Percentiles rank a stretch among this genome's conserved stretches.
phyloP scores from a whole-genome alignment of 192 early-diverging fungal genomes.

The Gigaspora rosea region DNA sequence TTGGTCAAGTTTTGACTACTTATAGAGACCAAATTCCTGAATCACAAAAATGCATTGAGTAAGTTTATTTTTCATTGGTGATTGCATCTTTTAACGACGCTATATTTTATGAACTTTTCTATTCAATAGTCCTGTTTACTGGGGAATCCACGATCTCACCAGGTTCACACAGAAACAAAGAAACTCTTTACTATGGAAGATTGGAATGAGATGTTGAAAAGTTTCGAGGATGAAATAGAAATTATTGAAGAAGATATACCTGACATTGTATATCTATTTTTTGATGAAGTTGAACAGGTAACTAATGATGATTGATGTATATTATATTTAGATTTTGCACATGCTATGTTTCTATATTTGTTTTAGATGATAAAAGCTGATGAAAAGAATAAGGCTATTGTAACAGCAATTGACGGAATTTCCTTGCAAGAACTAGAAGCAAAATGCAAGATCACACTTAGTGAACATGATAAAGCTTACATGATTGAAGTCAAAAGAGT shows the following conservation, averaged over 20 bases:
- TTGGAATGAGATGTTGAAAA: conserved; percentile 33
- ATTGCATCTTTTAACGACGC: conserved; percentile 31
- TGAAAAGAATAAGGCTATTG: conserved; percentile 16
- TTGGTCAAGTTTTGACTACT: conserved; percentile 22
- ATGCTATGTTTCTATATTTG: conserved; percentile 10
- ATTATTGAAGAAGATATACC: conserved; percentile 26
- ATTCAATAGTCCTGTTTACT: conserved; percentile 32
- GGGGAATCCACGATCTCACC: conserved; percentile 33
- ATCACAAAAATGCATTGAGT: conserved; percentile 28
- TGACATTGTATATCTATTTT: conserved; percentile 32
- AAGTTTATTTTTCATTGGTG: conserved; percentile 26
- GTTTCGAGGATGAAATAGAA: conserved; percentile 31
- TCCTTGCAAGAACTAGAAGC: conserved; percentile 17
- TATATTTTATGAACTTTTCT: conserved; percentile 24
- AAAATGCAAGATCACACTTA: conserved; percentile 21
- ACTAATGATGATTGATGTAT: conserved; percentile 26
- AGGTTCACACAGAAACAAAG: conserved; percentile 31
- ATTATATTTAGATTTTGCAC: conserved; percentile 30
- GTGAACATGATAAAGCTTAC: conserved; percentile 14
- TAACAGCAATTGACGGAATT: conserved; percentile 23
- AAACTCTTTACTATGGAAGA: conserved; percentile 27
- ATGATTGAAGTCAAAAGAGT: conserved; percentile 14
- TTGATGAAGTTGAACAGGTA: conserved; percentile 34
- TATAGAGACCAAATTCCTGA: conserved; percentile 21
- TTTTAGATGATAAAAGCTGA: conserved; percentile 32